Evolutionary conservation across 2,329 filamentous ascomycete genomes (phyloP).

Genomic region (Aspergillus niger): DNA sequence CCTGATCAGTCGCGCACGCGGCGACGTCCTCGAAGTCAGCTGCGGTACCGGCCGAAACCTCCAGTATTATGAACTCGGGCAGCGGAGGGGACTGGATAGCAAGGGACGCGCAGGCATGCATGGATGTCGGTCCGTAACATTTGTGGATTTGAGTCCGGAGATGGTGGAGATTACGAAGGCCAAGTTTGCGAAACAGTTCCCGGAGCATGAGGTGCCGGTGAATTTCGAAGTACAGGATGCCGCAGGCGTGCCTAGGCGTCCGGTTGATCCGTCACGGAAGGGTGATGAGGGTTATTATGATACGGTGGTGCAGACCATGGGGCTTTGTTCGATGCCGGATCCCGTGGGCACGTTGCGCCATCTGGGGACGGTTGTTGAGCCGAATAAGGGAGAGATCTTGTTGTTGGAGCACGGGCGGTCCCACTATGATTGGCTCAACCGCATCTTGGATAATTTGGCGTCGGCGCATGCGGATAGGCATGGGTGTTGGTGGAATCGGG

Average conservation of each 20-base stretch:
- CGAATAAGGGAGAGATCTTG: slow-evolving; percentile 45
- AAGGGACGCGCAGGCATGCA: slow-evolving; percentile 32
- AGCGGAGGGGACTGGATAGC: slow-evolving; percentile 34
- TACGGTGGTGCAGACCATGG: slow-evolving; percentile 54
- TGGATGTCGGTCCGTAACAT: slow-evolving; percentile 46
- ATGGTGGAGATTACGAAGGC: slow-evolving; percentile 50
- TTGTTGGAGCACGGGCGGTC: slow-evolving; percentile 54
- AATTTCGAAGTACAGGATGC: slow-evolving; percentile 42
- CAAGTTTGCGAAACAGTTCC: slow-evolving; percentile 45
- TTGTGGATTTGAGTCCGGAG: slow-evolving; percentile 51
- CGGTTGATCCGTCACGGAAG: slow-evolving; percentile 10
- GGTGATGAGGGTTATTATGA: slow-evolving; percentile 39
- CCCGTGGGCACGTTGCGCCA: slow-evolving; percentile 46
- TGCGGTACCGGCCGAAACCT: slow-evolving; percentile 54
- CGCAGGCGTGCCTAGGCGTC: slow-evolving; percentile 20
- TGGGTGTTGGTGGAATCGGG: slow-evolving; percentile 57
- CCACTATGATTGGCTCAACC: slow-evolving; percentile 50
- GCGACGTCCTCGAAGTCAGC: slow-evolving; percentile 53
- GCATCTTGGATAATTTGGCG: slow-evolving; percentile 50
- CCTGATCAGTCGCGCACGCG: slow-evolving; percentile 45
- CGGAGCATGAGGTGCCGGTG: slow-evolving; percentile 30
- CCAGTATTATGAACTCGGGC: slow-evolving; percentile 47
- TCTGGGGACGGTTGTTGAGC: slow-evolving; percentile 43
- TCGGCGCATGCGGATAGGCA: slow-evolving; percentile 52
- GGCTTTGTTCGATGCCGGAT: slow-evolving; percentile 50